Evolutionary conservation across 2,329 filamentous ascomycete genomes (phyloP).

Genomic region (Arthrobotrys pseudoclavata): DNA sequence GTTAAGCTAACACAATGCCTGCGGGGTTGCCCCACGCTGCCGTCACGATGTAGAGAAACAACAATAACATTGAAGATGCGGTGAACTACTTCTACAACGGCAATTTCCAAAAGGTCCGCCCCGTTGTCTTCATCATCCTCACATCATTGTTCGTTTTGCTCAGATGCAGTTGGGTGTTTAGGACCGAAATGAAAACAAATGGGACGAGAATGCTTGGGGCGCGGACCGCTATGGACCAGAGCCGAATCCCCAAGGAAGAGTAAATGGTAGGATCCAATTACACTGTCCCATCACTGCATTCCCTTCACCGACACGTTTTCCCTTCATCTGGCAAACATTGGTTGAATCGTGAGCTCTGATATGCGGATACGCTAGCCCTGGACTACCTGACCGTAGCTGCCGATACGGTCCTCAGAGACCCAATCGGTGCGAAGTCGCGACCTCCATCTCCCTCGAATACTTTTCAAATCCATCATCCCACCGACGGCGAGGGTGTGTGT

Average conservation of each 20-base stretch:
- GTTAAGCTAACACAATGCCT: slow-evolving; percentile 46
- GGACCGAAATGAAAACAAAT: slow-evolving; percentile 36
- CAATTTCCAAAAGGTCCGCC: slow-evolving; percentile 61
- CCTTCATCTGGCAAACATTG: slow-evolving; percentile 5
- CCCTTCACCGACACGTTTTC: neutral
- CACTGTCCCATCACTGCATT: neutral
- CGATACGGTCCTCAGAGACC: slow-evolving; percentile 38
- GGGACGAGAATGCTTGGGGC: slow-evolving; percentile 32
- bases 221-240: slow-evolving; percentile 49
- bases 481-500: slow-evolving; percentile 55
- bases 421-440: slow-evolving; percentile 54
- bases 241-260: slow-evolving; percentile 4
- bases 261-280: slow-evolving; percentile 37
- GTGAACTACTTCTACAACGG: slow-evolving; percentile 62
- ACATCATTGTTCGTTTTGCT: slow-evolving; percentile 1
- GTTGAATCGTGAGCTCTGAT: slow-evolving; percentile 36
- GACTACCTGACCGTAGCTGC: slow-evolving; percentile 39
- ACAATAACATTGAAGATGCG: slow-evolving; percentile 61
- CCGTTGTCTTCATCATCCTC: neutral
- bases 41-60: slow-evolving; percentile 44
- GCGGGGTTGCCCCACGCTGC: slow-evolving; percentile 40
- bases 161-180: slow-evolving; percentile 8
- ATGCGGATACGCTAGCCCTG: slow-evolving; percentile 36
- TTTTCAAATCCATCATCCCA: slow-evolving; percentile 48
- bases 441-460: slow-evolving; percentile 48